A percentile compares a stretch with the other conserved stretches of the same genome.
phyloP scores from a whole-genome alignment of 345 rosid genomes.

The Rubroshorea leprosula region DNA sequence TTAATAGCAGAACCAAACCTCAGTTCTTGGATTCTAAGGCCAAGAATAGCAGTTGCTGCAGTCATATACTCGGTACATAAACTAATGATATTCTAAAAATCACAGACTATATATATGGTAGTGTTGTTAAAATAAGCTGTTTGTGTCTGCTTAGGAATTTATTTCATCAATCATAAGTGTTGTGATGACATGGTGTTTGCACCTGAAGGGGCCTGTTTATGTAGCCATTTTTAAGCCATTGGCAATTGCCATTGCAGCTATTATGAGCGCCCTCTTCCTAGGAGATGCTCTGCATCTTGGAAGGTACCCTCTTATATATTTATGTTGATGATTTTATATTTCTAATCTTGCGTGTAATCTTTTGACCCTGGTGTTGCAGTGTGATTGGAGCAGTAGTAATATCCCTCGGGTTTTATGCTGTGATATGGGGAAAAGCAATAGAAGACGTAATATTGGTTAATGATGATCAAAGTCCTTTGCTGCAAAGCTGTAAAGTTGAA shows the following conservation, averaged over 20 bases:
- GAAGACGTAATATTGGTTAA: slow-evolving; percentile 42
- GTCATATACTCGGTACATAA: slow-evolving; percentile 22
- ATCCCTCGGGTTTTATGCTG: slow-evolving; percentile 66
- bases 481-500: slow-evolving; percentile 37
- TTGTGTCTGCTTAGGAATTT: slow-evolving; percentile 16
- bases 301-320: slow-evolving; percentile 13
- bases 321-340: background rate
- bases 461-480: slow-evolving; percentile 39
- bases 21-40: slow-evolving; percentile 17
- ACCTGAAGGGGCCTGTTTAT: slow-evolving; percentile 35
- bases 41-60: slow-evolving; percentile 13
- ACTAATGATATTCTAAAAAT: background rate
- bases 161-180: slow-evolving; percentile 9
- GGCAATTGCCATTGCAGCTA: slow-evolving; percentile 33
- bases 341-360: background rate
- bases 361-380: slow-evolving; percentile 21
- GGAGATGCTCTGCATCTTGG: slow-evolving; percentile 33
- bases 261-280: slow-evolving; percentile 25
- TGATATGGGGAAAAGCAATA: slow-evolving; percentile 83
- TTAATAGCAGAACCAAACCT: slow-evolving; percentile 17
- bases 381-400: slow-evolving; percentile 61
- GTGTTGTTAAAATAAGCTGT: background rate
- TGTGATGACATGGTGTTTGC: slow-evolving; percentile 31
- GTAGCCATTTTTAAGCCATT: slow-evolving; percentile 33
- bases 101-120: background rate